A percentile compares a stretch with the other conserved stretches of the same genome.
Evolutionary conservation across 768 basidiomycete species (phyloP).

Genomic region (Naganishia kalamii): DNA sequence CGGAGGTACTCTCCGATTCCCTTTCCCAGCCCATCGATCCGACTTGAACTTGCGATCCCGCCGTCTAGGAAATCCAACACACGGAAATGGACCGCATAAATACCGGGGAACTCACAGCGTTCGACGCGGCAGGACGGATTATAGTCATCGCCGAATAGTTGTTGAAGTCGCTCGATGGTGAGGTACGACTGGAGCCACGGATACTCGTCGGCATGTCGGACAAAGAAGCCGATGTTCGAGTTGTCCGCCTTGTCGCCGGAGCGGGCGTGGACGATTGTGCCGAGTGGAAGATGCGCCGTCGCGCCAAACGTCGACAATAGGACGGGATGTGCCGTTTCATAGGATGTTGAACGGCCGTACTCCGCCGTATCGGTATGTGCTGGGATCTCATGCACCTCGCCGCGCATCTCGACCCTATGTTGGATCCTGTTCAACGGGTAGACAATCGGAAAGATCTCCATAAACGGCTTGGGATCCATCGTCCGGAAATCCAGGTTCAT

Average conservation of each 20-base stretch:
- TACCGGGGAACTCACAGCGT: slow-evolving; percentile 3
- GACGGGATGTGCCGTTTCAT: neutral
- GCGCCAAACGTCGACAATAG: neutral
- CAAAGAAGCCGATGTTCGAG: slow-evolving; percentile 10
- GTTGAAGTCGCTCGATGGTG: slow-evolving; percentile 1
- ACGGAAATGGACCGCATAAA: slow-evolving; percentile 8
- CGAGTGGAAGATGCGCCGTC: neutral
- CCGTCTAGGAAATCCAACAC: slow-evolving; percentile 12
- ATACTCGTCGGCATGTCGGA: slow-evolving; percentile 1
- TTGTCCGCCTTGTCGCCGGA: slow-evolving; percentile 13
- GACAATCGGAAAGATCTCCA: slow-evolving; percentile 13
- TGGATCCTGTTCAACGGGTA: neutral
- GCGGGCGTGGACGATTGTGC: slow-evolving; percentile 10
- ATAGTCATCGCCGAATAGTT: neutral
- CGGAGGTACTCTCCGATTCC: slow-evolving; percentile 11
- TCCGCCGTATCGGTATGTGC: neutral
- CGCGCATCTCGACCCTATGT: neutral
- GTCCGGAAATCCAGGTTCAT: slow-evolving; percentile 14
- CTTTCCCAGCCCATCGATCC: slow-evolving; percentile 32
- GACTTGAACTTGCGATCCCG: slow-evolving; percentile 39
- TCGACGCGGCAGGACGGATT: neutral
- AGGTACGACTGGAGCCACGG: slow-evolving; percentile 2
- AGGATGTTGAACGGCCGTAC: neutral
- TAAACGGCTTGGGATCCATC: slow-evolving; percentile 12
- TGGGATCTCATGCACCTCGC: neutral